Base-by-base conservation (phyloP, 768 basidiomycete genomes). In the Podaxis sp. region DNA sequence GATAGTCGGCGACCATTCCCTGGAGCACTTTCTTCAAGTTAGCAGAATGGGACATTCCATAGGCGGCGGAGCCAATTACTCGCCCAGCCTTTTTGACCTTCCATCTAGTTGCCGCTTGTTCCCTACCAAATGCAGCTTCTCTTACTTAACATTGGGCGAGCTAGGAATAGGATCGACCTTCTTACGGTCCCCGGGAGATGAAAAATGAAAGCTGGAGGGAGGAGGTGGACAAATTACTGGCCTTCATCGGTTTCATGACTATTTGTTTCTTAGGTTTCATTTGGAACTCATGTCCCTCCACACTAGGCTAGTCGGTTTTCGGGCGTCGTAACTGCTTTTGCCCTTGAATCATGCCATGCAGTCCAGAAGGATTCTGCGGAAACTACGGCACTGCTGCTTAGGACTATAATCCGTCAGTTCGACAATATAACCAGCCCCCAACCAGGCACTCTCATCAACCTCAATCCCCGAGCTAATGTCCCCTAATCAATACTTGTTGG, bases 251-350 rank as follows among this genome's bases (percentile, higher is more conserved):
- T 9, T 33, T 33, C 33, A 33, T 63, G 26, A 7, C 54, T 28
- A 4, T 33, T 26, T 52, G 36, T 9, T 13, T 17, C 5, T 30
- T n/a, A 30, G 4, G 12, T 33, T 33, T 24, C 49, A 22, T 12
- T 12, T 51, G 24, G 15, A 3, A 0, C 17, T 24, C 6, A 22
- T 11, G 33, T 2, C 28, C 12, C 54, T 15, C 36, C 33, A 15
- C 17, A 0, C 22, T 26, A 72, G 71, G 69, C 69, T 8, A 67
- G 67, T 22, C 64, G 69, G 26, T 72, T 72, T 54, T 69, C 71
- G 6, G 70, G 66, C n/a, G 65, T 68, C 24, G 71, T 69, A 7
- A 68, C 67, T 7, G 69, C 70, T 1, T 73, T 73, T 44, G 65
- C 67, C 22, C 61, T 71, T n/a, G 67, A 70, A 49, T 69, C 70